phyloP scores from a whole-genome alignment of 805 yeast species.

The Cyberlindnera sargentensis region DNA sequence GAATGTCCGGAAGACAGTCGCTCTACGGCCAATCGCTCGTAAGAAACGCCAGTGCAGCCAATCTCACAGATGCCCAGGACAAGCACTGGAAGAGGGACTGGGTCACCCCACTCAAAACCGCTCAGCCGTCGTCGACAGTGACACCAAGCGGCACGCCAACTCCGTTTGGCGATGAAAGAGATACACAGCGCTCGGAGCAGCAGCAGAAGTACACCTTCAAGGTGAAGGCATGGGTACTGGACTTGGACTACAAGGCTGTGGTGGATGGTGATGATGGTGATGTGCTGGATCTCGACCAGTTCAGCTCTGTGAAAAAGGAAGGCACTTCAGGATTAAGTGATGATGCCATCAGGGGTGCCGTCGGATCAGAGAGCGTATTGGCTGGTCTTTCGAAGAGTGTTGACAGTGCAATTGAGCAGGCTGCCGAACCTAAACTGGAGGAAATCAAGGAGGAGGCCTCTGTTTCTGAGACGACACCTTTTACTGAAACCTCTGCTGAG shows the following conservation, averaged over 20 bases:
- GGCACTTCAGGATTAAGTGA: conserved; percentile 28
- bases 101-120: conserved; percentile 17
- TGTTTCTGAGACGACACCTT: no score
- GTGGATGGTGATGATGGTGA: conserved; percentile 36
- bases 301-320: neutral
- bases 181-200: conserved; percentile 7
- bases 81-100: conserved; percentile 25
- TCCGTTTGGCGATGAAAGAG: conserved; percentile 22
- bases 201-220: conserved; percentile 19
- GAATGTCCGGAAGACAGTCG: conserved; percentile 20
- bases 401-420: neutral
- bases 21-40: conserved; percentile 23
- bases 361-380: conserved; percentile 37
- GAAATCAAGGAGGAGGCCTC: neutral
- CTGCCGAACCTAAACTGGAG: neutral
- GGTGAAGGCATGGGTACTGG: conserved; percentile 28
- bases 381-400: conserved; percentile 34
- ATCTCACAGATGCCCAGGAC: conserved; percentile 13
- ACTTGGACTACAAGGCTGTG: conserved; percentile 14
- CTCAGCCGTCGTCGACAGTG: conserved; percentile 8
- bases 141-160: conserved; percentile 21
- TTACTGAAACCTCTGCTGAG: no score
- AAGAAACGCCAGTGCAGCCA: conserved; percentile 20
- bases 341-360: conserved; percentile 49
- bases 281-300: conserved; percentile 33